Evolutionary conservation across 2,329 filamentous ascomycete species (phyloP).

Genomic region (Phialophora chinensis): DNA sequence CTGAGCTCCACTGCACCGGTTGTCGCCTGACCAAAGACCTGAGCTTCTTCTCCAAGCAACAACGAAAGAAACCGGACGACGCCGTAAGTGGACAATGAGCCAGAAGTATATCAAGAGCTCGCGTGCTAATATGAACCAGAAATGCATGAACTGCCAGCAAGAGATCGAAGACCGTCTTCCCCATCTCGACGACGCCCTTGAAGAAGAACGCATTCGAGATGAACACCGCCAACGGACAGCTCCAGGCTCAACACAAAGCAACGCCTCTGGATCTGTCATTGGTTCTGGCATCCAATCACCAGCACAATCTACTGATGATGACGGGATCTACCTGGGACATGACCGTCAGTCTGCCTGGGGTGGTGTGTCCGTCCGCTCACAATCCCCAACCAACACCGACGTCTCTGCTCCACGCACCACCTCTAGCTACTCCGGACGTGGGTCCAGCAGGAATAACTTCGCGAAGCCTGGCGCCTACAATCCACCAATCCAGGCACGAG

Average conservation of each 20-base stretch:
- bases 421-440: slow-evolving; percentile 13
- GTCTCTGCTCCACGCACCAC: background rate
- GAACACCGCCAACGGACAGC: slow-evolving; percentile 12
- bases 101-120: background rate
- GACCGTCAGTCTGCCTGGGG: slow-evolving; percentile 23
- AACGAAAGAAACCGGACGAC: slow-evolving; percentile 53
- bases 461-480: slow-evolving; percentile 20
- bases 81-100: slow-evolving; percentile 48
- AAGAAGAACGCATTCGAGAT: slow-evolving; percentile 43
- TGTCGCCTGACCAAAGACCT: slow-evolving; percentile 56
- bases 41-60: slow-evolving; percentile 57
- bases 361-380: background rate
- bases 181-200: slow-evolving; percentile 36
- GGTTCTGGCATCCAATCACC: background rate
- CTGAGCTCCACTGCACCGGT: slow-evolving; percentile 56
- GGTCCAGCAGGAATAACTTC: slow-evolving; percentile 7
- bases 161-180: slow-evolving; percentile 44
- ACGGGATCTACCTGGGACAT: slow-evolving; percentile 12
- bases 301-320: slow-evolving; percentile 8
- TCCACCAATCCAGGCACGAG: slow-evolving; percentile 18
- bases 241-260: background rate
- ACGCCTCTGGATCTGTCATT: slow-evolving; percentile 19
- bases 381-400: slow-evolving; percentile 14
- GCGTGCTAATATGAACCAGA: slow-evolving; percentile 41
- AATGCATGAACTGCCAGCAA: slow-evolving; percentile 51